These are phyloP conservation scores for Pythium chondricola DNA, from an alignment of 352 stramenopile genomes.

Conservation along the genomic window DNA sequence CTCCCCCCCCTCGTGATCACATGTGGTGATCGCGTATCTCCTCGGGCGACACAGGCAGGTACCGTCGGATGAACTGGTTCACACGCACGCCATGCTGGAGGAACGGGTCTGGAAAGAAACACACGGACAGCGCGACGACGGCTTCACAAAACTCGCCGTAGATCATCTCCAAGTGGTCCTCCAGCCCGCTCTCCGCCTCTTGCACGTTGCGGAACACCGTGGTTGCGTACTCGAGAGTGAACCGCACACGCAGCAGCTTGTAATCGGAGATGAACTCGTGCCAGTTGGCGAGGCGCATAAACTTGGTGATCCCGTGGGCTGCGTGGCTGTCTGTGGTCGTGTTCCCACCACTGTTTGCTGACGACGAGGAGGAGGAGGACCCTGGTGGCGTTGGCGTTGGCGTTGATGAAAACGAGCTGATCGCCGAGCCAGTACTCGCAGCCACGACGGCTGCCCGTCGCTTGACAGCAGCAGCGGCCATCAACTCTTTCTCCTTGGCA, in stretches of 20 bases:
- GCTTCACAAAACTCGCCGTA: constrained; percentile 72
- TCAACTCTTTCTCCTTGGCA: constrained; percentile 48
- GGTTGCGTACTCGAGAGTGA: constrained; percentile 48
- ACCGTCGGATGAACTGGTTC: constrained; percentile 66
- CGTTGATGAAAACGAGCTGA: background rate
- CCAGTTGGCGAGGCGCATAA: constrained; percentile 64
- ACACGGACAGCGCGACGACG: constrained; percentile 43
- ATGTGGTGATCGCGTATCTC: constrained; percentile 37
- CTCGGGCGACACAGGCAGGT: constrained; percentile 54
- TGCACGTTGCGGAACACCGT: constrained; percentile 62
- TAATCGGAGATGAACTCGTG: constrained; percentile 67
- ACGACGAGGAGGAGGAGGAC: background rate
- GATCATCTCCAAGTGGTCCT: constrained; percentile 60
- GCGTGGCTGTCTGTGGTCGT: too few species aligned
- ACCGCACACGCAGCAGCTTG: constrained; percentile 49
- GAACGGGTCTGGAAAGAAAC: constrained; percentile 64
- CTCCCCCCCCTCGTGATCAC: too few species aligned
- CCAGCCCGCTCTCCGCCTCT: constrained; percentile 29
- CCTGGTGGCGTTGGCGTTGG: background rate
- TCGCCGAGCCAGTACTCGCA: background rate
- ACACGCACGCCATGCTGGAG: constrained; percentile 42
- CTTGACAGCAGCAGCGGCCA: constrained; percentile 13
- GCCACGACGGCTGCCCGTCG: constrained; percentile 14
- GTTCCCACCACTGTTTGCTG: background rate
- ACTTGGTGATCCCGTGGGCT: constrained; percentile 45